Base-by-base conservation (phyloP, 257 asterid species). In the Sherardia arvensis region DNA sequence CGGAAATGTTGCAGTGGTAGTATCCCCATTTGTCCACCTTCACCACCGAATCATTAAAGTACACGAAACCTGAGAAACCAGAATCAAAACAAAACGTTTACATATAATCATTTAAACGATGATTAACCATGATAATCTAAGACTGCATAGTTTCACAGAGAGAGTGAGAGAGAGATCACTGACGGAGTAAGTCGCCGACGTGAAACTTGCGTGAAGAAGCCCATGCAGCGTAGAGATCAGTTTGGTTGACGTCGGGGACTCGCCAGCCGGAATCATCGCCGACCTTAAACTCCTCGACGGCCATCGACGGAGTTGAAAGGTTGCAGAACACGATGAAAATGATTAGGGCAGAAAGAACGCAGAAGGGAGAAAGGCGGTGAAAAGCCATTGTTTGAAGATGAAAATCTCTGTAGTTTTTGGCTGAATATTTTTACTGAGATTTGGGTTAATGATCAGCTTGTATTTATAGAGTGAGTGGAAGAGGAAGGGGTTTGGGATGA, bases 21-120 rank as follows among this genome's bases (percentile, higher is more conserved):
- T 79, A 88, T 30, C 87, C 95, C 79, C 83, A 86, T 72, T 84
- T 88, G 53, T 78, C 84, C 57, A 88, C 96, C 65, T 76, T 77
- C 26, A 76, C 43, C 12, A 88, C 87, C 2, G 95, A 69, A 67
- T 88, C 92, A 33, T 86, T 88, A 64, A 77, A 80, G 78, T 88
- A 88, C 74, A 67, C 84, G 10, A 88, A 88, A 67, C 90, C 96
- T 88, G 67, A 4, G 18, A 55, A 32, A 5, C 51, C 3, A 43
- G 17, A 43, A 15, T 4, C n/a, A 43, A 15, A 43, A 4, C n/a
- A 40, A 40, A n/a, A 40, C n/a, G 48, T 40, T n/a, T 14, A 40
- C 48, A 14, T 40, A 14, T 14, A 43, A 43, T 43, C 4, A 36
- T 36, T n/a, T n/a, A n/a, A n/a, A n/a, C n/a, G n/a, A n/a, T n/a